Base-by-base conservation (phyloP, 1,284 basidiomycete species). In the Thecaphora frezii region DNA sequence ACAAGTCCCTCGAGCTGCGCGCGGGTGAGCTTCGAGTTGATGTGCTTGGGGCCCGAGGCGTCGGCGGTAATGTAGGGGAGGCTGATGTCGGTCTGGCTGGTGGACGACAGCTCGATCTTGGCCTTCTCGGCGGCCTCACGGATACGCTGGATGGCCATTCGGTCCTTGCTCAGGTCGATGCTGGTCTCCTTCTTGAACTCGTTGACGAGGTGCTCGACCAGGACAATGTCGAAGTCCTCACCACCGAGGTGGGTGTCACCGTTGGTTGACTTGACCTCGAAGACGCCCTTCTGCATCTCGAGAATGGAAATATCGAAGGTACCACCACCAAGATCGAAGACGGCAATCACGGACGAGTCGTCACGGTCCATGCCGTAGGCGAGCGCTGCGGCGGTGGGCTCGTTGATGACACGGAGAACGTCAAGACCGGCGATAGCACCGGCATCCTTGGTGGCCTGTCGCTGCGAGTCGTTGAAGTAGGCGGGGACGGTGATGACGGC, bases 111-210 rank as follows among this genome's bases (percentile, higher is more conserved):
- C 81, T 97, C 94, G 58, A 96, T 96, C 87, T 98, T 98, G 69
- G 94, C 94, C 85, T 97, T 97, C 85, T 97, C 94, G 25, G 93
- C 92, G 25, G 94, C 94, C 82, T 97, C 94, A 79, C 94, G 91
- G 72, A 98, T 91, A 83, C 94, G 92, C 82, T 97, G 94, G 73
- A 98, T 91, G n/a, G 94, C 93, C 89, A 97, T 96, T 53, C 89
- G 86, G 81, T 98, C 94, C 68, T 85, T 83, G 71, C 84, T 84
- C 44, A 97, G 86, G 79, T 92, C 89, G 66, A 89, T 84, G 48
- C 91, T 89, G 8, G 84, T 84, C 80, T 93, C 88, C 83, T 93
- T 94, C 87, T 97, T 90, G 88, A 97, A 97, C 81, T 93, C 89
- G 60, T 85, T 84, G 50, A 97, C 82, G 77, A 98, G 85, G 82